phyloP scores from a whole-genome alignment of 371 early-diverging fungal genomes.

The Saksenaea vasiformis region DNA sequence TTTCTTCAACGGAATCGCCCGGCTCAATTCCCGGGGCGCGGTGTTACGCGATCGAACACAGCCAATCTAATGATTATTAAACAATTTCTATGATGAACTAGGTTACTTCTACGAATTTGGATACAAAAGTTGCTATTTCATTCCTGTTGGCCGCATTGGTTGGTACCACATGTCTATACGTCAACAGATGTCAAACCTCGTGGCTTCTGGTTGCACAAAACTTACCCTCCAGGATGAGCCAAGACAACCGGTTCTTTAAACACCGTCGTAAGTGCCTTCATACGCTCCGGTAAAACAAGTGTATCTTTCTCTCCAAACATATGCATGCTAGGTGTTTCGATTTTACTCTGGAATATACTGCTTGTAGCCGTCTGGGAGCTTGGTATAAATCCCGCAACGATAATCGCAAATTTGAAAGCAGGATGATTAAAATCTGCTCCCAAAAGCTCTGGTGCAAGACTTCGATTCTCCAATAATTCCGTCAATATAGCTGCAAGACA shows the following conservation, averaged over 20 bases:
- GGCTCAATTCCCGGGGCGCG: background rate
- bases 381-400: conserved; percentile 64
- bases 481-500: conserved; percentile 66
- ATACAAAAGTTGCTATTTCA: conserved; percentile 60
- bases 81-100: background rate
- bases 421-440: conserved; percentile 39
- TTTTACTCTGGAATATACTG: conserved; percentile 37
- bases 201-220: background rate
- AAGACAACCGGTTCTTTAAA: conserved; percentile 37
- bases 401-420: conserved; percentile 61
- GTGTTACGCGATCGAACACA: conserved; percentile 1
- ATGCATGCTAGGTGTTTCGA: conserved; percentile 63
- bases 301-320: conserved; percentile 67
- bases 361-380: conserved; percentile 33
- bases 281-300: conserved; percentile 50
- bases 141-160: conserved; percentile 65
- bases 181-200: background rate
- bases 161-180: conserved; percentile 67
- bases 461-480: conserved; percentile 43
- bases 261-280: conserved; percentile 39
- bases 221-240: conserved; percentile 58
- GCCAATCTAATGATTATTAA: background rate
- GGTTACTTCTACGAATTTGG: conserved; percentile 28
- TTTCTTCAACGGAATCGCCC: background rate
- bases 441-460: conserved; percentile 26